Conservation (phyloP, 2,329 filamentous ascomycete genomes). For the Curvularia sp. region DNA sequence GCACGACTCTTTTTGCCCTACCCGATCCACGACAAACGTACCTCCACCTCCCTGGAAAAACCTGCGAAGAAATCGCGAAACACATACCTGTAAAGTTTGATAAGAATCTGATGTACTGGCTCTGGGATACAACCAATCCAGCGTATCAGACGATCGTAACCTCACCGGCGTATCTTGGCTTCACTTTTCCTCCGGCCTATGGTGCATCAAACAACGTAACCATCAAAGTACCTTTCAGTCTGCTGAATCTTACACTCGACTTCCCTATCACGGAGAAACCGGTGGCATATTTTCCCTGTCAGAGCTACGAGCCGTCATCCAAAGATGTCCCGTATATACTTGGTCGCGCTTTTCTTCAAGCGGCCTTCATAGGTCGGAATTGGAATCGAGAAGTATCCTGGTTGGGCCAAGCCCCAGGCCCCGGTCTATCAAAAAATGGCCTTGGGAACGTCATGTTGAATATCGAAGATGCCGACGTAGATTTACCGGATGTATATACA, state of each 20-base stretch:
- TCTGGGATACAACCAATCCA: constrained; percentile 38
- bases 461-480: constrained; percentile 4
- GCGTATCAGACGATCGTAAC: constrained; percentile 51
- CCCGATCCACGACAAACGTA: constrained; percentile 36
- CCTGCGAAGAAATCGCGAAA: constrained; percentile 37
- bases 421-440: neutral
- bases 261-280: constrained; percentile 45
- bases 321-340: constrained; percentile 27
- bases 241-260: constrained; percentile 51
- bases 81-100: constrained; percentile 39
- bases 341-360: constrained; percentile 58
- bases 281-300: constrained; percentile 56
- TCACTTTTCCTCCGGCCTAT: constrained; percentile 48
- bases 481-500: neutral
- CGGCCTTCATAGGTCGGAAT: constrained; percentile 54
- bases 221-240: constrained; percentile 55
- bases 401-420: constrained; percentile 16
- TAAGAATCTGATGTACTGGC: constrained; percentile 27
- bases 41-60: constrained; percentile 36
- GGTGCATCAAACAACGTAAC: constrained; percentile 21
- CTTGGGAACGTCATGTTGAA: constrained; percentile 12
- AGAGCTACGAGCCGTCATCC: constrained; percentile 27
- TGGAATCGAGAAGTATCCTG: constrained; percentile 10
- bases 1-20: constrained; percentile 4
- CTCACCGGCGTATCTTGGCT: constrained; percentile 54